A percentile compares a stretch with the other conserved stretches of the same genome.
phyloP scores from a whole-genome alignment of 1,284 basidiomycete species.

The Heterobasidion irregulare region DNA sequence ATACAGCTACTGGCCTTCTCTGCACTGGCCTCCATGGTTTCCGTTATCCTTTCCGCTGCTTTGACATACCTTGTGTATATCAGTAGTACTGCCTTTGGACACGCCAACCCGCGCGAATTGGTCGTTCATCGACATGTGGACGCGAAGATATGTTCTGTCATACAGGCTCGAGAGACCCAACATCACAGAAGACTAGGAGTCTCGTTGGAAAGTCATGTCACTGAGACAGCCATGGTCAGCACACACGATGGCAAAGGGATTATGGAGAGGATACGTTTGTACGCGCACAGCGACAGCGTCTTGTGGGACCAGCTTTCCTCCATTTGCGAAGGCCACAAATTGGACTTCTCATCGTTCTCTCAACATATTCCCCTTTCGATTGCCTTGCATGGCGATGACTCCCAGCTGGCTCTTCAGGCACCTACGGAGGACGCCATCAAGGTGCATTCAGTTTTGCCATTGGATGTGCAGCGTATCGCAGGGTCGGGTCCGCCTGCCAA shows the following conservation, averaged over 20 bases:
- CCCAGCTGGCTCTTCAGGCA: not conserved
- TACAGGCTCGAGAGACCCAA: slow-evolving; percentile 1
- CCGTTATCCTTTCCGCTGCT: too few relatives aligned
- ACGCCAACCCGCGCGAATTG: slow-evolving; percentile 2
- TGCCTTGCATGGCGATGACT: not conserved
- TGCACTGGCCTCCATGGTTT: too few relatives aligned
- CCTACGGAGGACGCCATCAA: not conserved
- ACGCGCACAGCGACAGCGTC: not conserved
- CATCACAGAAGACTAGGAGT: slow-evolving; percentile 1
- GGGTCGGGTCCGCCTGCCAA: slow-evolving; percentile 56
- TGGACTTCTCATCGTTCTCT: not conserved
- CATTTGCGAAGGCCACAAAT: not conserved
- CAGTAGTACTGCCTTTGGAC: not conserved
- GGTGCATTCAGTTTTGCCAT: slow-evolving; percentile 22
- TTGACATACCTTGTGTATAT: not conserved
- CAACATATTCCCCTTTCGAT: not conserved
- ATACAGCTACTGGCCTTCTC: too few relatives aligned
- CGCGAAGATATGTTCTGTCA: not conserved
- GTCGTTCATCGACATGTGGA: slow-evolving; percentile 1
- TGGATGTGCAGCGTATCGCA: slow-evolving; percentile 52
- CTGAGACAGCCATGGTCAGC: not conserved
- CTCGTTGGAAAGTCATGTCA: not conserved
- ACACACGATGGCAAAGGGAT: slow-evolving; percentile 2
- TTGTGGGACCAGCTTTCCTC: not conserved
- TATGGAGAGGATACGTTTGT: slow-evolving; percentile 2